These are phyloP conservation scores for Kluyveromyces aestuarii DNA, from an alignment of 805 yeast genomes.

Conservation along the genomic window DNA sequence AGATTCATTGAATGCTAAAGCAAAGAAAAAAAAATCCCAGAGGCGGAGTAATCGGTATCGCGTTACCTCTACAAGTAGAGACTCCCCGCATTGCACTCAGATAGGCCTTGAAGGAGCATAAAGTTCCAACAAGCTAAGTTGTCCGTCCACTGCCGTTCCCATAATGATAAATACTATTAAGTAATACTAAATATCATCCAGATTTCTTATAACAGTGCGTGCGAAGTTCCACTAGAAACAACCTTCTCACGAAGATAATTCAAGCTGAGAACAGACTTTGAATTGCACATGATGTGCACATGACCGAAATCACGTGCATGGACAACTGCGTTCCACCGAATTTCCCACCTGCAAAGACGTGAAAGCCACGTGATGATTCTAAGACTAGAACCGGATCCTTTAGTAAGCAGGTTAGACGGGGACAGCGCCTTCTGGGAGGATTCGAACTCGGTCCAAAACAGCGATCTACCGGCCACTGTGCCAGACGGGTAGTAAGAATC, in stretches of 20 bases:
- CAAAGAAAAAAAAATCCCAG: conserved; percentile 11
- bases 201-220: conserved; percentile 28
- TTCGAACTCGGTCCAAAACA: conserved; percentile 3
- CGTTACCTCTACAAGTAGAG: conserved; percentile 16
- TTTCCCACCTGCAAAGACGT: conserved; percentile 27
- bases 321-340: conserved; percentile 29
- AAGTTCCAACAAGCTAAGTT: conserved; percentile 18
- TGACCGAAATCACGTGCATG: not conserved
- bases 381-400: not conserved
- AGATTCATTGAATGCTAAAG: not conserved
- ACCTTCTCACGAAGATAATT: conserved; percentile 3
- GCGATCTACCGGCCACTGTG: conserved; percentile 1
- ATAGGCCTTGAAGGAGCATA: conserved; percentile 16
- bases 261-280: not conserved
- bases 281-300: not conserved
- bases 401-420: conserved; percentile 8
- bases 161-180: conserved; percentile 5
- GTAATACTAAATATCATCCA: conserved; percentile 7
- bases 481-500: conserved; percentile 1
- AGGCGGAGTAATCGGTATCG: conserved; percentile 31
- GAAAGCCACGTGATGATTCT: not conserved
- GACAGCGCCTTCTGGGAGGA: conserved; percentile 6
- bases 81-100: conserved; percentile 32
- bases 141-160: conserved; percentile 28
- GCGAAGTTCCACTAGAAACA: conserved; percentile 6